Evolutionary conservation across 1,284 basidiomycete species (phyloP).

Genomic region (Amylostereum areolatum): DNA sequence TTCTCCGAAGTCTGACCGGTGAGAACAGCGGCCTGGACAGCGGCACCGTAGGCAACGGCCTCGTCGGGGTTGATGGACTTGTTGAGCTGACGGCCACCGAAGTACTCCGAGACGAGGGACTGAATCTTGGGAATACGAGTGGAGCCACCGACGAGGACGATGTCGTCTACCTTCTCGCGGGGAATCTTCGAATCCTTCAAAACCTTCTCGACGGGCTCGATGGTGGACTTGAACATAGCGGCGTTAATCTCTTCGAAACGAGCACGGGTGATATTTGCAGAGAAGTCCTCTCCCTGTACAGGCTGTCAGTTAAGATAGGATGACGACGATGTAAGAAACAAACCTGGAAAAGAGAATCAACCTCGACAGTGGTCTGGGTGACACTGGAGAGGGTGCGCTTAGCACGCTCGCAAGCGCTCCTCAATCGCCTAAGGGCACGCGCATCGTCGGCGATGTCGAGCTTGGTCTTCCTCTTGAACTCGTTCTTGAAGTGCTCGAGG

Average conservation of each 20-base stretch:
- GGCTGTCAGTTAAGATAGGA: constrained; percentile 8
- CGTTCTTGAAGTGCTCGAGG: constrained; percentile 96
- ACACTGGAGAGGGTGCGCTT: constrained; percentile 98
- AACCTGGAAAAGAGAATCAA: constrained; percentile 96
- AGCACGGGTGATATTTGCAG: constrained; percentile 94
- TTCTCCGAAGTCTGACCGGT: constrained; percentile 96
- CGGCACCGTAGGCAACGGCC: constrained; percentile 93
- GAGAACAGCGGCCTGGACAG: constrained; percentile 94
- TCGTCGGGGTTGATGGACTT: constrained; percentile 98
- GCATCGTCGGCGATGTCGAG: constrained; percentile 94
- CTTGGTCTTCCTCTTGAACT: constrained; percentile 98
- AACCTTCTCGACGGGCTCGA: constrained; percentile 98
- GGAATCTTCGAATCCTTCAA: constrained; percentile 98
- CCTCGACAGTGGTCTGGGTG: constrained; percentile 97
- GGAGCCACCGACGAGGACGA: constrained; percentile 98
- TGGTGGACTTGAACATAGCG: constrained; percentile 88
- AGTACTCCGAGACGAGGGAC: constrained; percentile 96
- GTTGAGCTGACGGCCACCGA: constrained; percentile 95
- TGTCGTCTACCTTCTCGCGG: constrained; percentile 97
- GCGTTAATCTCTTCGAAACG: constrained; percentile 99
- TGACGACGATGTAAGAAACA: background rate
- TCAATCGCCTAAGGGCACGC: constrained; percentile 91
- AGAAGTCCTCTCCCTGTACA: constrained; percentile 83
- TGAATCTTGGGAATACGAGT: constrained; percentile 99
- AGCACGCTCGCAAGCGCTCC: constrained; percentile 97